Base-by-base conservation (phyloP, 1,284 basidiomycete genomes). In the Ustilago trichophora region DNA sequence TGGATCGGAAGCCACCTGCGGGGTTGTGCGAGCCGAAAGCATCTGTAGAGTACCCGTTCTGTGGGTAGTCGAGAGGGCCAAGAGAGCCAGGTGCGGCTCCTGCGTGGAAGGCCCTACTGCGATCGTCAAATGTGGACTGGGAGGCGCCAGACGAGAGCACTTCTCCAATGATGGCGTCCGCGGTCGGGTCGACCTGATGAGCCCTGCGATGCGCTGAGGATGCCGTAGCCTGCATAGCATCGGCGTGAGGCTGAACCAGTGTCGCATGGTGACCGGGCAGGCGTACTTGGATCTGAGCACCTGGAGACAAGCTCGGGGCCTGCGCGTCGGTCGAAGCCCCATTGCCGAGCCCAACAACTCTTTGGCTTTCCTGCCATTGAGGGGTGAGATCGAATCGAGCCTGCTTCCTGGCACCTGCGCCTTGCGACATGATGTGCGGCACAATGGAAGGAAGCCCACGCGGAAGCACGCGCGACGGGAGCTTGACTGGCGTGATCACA, bases 401-500 rank as follows among this genome's bases (percentile, higher is more conserved):
- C 31, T 70, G 67, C 46, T 70, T 70, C 31, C 67, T 50, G 6
- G 16, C 16, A 11, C 21, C 40, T 3, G 18, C 26, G 24, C 13
- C 19, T 19, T 66, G 53, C 31, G 48, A 47, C 4, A 48, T 12
- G 9, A 38, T 18, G 2, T 50, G 36, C 8, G 63, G 63, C 31
- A 59, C 51, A 18, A 55, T 38, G 5, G 49, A 29, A 16, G 53
- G 48, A 12, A 64, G 60, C 12, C 57, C 64, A 12, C 60, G 62
- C 9, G 65, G 51, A 44, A 72, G 38, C 12, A 48, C 38, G 21
- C 51, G 53, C 19, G 56, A 52, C 6, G 75, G 75, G 37, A 77
- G 42, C 37, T 42, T 57, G 47, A 77, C 75, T 2, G 58, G 44
- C n/a, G 72, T 53, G 36, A 77, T 73, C 13, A 74, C 67, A 26